These are phyloP conservation scores for Coffea humblotiana DNA, from an alignment of 305 asterid species.

Conservation along the genomic window DNA sequence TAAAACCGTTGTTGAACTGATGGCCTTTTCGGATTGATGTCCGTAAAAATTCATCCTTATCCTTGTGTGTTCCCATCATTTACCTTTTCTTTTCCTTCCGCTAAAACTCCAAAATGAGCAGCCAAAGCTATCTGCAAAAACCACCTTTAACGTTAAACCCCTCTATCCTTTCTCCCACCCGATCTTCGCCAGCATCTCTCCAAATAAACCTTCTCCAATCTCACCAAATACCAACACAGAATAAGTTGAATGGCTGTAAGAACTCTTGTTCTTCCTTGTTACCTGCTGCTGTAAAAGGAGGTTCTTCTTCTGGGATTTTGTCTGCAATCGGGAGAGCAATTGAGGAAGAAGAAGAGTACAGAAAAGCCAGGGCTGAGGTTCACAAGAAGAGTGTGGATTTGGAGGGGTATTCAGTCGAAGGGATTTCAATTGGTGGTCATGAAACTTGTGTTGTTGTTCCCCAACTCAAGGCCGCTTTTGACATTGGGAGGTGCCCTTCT, in stretches of 20 bases:
- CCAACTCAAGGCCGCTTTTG: slow-evolving; percentile 81
- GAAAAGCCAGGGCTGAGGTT: slow-evolving; percentile 95
- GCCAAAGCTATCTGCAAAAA: slow-evolving; percentile 8
- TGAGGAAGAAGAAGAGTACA: slow-evolving; percentile 84
- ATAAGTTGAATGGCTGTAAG: background rate
- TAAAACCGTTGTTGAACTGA: too few relatives aligned
- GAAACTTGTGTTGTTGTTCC: slow-evolving; percentile 94
- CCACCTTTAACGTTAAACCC: slow-evolving; percentile 11
- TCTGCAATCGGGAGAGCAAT: slow-evolving; percentile 83
- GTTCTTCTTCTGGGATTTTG: slow-evolving; percentile 54
- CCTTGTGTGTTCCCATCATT: too few relatives aligned
- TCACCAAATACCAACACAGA: background rate
- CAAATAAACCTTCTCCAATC: background rate
- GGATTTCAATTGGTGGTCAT: slow-evolving; percentile 87
- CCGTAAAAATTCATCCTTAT: too few relatives aligned
- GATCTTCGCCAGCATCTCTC: background rate
- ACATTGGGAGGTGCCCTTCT: slow-evolving; percentile 92
- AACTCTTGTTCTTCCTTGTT: too few relatives aligned
- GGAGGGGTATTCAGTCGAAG: slow-evolving; percentile 79
- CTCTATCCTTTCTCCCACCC: background rate
- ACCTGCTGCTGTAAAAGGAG: slow-evolving; percentile 24
- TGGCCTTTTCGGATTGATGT: too few relatives aligned
- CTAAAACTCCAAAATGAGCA: background rate
- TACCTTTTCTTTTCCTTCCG: too few relatives aligned
- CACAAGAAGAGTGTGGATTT: slow-evolving; percentile 53